phyloP scores from a whole-genome alignment of 352 stramenopile genomes.

The Pseudoperonospora humuli region DNA sequence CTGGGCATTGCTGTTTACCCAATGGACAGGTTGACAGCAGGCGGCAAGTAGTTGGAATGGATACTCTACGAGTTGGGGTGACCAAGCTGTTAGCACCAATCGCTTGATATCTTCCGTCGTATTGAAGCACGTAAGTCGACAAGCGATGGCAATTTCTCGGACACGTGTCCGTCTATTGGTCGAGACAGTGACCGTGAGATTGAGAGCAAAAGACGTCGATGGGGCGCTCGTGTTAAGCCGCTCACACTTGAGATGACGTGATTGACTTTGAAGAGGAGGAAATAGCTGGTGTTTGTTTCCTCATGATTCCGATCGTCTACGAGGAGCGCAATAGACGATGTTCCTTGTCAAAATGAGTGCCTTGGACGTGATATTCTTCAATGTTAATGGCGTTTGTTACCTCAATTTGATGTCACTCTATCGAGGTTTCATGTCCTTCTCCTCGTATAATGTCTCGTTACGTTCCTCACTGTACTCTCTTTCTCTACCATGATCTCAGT shows the following conservation, averaged over 20 bases:
- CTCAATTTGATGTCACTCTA: background rate
- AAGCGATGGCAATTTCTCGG: constrained; percentile 12
- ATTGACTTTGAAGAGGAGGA: too few relatives aligned
- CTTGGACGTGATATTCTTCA: too few relatives aligned
- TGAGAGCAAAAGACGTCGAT: constrained; percentile 10
- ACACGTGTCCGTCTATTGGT: constrained; percentile 32
- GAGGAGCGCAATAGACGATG: too few relatives aligned
- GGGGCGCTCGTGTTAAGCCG: background rate
- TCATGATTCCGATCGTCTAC: too few relatives aligned
- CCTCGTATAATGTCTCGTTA: background rate
- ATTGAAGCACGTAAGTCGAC: background rate
- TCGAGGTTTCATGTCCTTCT: background rate
- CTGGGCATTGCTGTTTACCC: constrained; percentile 2
- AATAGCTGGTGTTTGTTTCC: too few relatives aligned
- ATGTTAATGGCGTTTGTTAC: too few relatives aligned
- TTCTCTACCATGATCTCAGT: background rate
- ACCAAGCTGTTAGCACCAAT: constrained; percentile 1
- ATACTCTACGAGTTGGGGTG: constrained; percentile 14
- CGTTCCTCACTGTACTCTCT: background rate
- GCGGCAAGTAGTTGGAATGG: background rate
- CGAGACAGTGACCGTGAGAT: constrained; percentile 22
- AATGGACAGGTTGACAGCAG: constrained; percentile 3
- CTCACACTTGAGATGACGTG: too few relatives aligned
- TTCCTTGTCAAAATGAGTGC: too few relatives aligned
- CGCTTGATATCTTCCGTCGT: background rate